Evolutionary conservation across 192 early-diverging fungal species (phyloP), one percentile per base, ranked within the genome.

Genomic region (Dissophora globulifera): DNA sequence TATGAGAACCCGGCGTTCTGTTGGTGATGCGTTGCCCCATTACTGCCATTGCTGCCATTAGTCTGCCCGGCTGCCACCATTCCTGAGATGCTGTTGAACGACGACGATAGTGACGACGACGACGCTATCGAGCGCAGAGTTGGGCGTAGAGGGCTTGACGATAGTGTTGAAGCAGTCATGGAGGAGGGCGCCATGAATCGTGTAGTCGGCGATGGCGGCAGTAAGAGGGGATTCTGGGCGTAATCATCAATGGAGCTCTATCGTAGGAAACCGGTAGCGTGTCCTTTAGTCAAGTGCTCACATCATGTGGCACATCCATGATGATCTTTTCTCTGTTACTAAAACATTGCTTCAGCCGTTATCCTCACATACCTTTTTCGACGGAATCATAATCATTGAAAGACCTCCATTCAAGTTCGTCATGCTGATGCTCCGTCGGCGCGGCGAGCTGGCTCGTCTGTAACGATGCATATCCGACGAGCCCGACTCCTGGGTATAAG

Each of bases 391-490:
- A 29, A 76, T 62, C 22, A 66, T 58, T 32, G 71, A 76, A 30
- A 61, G 49, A 1, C 50, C 50, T 31, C 68, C 71, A 45, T 76
- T 66, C 6, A 76, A 31, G 22, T 76, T 76, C 19, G 72, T 76
- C 72, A 76, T 76, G 45, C 72, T 76, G 38, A 66, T 76, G 56
- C 72, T 76, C 27, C 72, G 72, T 13, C 62, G 56, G 29, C 72
- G 63, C 9, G 72, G 72, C 2, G 72, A 76, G 30, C 72, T 76
- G 9, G 72, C 72, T 31, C 72, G 42, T n/a, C 72, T 66, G 50
- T 67, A 67, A 12, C 72, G 62, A 38, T 46, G 51, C 8, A 67
- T 56, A 19, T 76, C 72, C 19, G 57, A 10, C 9, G 50, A 20
- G 19, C 33, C 52, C 17, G 72, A 49, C 13, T 76, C 72, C 32